Evolutionary conservation across 306 rosid genomes (phyloP), one percentile per base, ranked within the genome.

Genomic region (Gastrolobium bilobum): DNA sequence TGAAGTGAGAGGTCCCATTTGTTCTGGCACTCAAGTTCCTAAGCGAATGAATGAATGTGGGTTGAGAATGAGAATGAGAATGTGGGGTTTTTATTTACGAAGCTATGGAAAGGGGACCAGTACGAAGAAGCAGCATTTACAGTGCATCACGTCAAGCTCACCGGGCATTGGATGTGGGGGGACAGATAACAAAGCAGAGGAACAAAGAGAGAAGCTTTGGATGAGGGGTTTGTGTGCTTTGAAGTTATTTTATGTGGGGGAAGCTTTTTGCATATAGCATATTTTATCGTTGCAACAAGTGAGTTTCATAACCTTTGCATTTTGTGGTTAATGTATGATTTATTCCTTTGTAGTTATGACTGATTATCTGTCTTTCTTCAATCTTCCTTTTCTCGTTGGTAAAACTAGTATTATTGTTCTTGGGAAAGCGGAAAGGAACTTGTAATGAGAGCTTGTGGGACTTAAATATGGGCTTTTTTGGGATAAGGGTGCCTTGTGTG

Each of bases 191-290:
- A 76, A 65, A 7, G 43, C 13, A 29, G 0, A 5, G 5, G 3
- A 3, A 7, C 33, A 75, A 70, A 29, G 67, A 72, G 81, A 83
- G 87, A 42, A 44, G 84, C 86, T 87, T 87, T 81, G 85, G 73
- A 85, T 87, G 91, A 59, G 11, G 10, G 26, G 44, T 0, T 5
- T 1, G 13, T 30, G 9, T 37, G 42, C 4, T 52, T 38, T 37
- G 63, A 14, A 31, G 26, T 7, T 62, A 4, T 37, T 62, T 38
- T 6, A 9, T 53, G 26, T 29, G 7, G 35, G 51, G 26, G 7
- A 70, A 29, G 57, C 72, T 79, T 79, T 53, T 79, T 53, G 77
- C 46, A 35, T 7, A 13, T 6, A 38, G 38, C 40, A 15, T 73
- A 15, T 7, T 72, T 59, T 68, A 47, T 2, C 26, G 2, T 46